These are phyloP conservation scores for Phytomonas sp. DNA, from an alignment of 208 protist genomes.

Conservation along the genomic window DNA sequence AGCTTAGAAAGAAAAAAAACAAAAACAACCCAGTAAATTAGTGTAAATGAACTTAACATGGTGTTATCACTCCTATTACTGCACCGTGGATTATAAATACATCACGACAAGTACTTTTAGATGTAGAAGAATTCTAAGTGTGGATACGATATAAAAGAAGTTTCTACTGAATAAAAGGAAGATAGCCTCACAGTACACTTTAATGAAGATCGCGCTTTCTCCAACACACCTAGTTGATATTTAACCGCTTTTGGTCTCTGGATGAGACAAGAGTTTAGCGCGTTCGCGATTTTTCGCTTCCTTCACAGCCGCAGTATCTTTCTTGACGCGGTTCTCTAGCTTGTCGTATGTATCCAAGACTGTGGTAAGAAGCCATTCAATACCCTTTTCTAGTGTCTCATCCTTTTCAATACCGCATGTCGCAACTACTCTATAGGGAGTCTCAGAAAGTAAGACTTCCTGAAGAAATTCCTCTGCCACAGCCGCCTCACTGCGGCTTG, in stretches of 20 bases:
- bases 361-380: conserved; percentile 79
- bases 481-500: conserved; percentile 57
- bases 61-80: not conserved
- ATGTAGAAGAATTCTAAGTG: conserved; percentile 2
- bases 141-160: conserved; percentile 4
- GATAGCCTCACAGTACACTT: not conserved
- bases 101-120: not conserved
- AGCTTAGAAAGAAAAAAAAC: conserved; percentile 8
- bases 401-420: conserved; percentile 81
- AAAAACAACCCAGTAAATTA: not conserved
- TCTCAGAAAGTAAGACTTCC: conserved; percentile 28
- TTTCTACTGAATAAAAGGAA: not conserved
- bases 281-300: conserved; percentile 60
- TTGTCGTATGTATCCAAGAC: conserved; percentile 56
- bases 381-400: conserved; percentile 49
- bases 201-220: not conserved
- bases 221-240: not conserved
- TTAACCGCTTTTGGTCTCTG: not conserved
- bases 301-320: conserved; percentile 55
- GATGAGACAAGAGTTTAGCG: conserved; percentile 41
- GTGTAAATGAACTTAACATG: not conserved
- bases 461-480: conserved; percentile 71
- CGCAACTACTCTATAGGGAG: conserved; percentile 48
- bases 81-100: not conserved
- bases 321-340: conserved; percentile 43